Evolutionary conservation across 106 monocot species (phyloP).

Genomic region (Chionographis japonica): DNA sequence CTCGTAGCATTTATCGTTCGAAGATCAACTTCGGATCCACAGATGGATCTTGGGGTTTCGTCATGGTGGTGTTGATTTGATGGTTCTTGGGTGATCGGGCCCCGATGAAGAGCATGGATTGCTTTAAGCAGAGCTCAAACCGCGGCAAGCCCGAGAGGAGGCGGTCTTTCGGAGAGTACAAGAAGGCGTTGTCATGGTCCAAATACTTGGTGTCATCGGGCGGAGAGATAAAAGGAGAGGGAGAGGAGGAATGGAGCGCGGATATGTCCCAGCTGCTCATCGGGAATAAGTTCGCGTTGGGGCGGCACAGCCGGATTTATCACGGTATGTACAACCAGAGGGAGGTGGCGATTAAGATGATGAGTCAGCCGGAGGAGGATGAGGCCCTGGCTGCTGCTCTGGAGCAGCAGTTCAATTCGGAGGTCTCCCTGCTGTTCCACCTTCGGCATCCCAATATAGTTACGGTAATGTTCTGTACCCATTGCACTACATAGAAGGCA

Average conservation of each 20-base stretch:
- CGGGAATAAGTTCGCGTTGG: slow-evolving; percentile 82
- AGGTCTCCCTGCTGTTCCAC: slow-evolving; percentile 61
- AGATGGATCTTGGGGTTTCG: too few relatives aligned
- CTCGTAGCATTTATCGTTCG: too few relatives aligned
- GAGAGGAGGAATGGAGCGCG: slow-evolving; percentile 89
- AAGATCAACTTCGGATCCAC: too few relatives aligned
- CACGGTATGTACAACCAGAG: slow-evolving; percentile 73
- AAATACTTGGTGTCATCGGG: slow-evolving; percentile 81
- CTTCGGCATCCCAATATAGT: slow-evolving; percentile 89
- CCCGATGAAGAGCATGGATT: slow-evolving; percentile 55
- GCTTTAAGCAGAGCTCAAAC: slow-evolving; percentile 32
- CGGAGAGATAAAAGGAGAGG: slow-evolving; percentile 59
- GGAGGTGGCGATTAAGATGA: slow-evolving; percentile 87
- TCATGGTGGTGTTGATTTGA: neutral
- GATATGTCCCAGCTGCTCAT: slow-evolving; percentile 86
- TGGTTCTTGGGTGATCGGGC: neutral
- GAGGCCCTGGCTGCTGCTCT: slow-evolving; percentile 37
- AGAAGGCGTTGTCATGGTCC: slow-evolving; percentile 80
- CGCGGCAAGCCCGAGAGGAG: slow-evolving; percentile 29
- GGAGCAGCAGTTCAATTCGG: slow-evolving; percentile 80
- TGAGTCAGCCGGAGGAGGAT: slow-evolving; percentile 94
- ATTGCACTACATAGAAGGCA: too few relatives aligned
- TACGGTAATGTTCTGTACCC: slow-evolving; percentile 33
- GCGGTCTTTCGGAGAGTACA: slow-evolving; percentile 79
- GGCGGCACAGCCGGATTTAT: slow-evolving; percentile 84